Percentiles rank a stretch among this genome's conserved stretches.
Evolutionary conservation across 805 yeast genomes (phyloP).

Genomic region (Kodamaea restingae): DNA sequence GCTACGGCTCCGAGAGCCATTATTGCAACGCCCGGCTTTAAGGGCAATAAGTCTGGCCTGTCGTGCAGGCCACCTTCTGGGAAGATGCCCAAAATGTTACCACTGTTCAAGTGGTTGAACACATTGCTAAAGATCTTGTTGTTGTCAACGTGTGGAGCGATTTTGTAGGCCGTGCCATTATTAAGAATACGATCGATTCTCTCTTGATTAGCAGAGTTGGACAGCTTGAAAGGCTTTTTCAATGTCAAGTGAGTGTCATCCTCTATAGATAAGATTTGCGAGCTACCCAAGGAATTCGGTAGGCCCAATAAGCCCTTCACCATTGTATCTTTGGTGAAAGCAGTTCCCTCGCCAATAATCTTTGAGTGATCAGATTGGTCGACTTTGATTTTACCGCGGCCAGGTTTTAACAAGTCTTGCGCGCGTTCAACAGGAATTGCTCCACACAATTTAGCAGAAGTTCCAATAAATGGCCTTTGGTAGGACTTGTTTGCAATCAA

Average conservation of each 20-base stretch:
- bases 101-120: slow-evolving; percentile 32
- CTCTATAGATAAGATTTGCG: slow-evolving; percentile 26
- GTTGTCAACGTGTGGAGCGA: slow-evolving; percentile 40
- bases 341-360: slow-evolving; percentile 32
- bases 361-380: slow-evolving; percentile 15
- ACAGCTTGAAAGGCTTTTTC: slow-evolving; percentile 22
- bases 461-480: slow-evolving; percentile 29
- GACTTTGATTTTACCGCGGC: slow-evolving; percentile 27
- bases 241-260: slow-evolving; percentile 28
- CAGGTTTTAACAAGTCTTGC: slow-evolving; percentile 32
- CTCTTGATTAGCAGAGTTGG: slow-evolving; percentile 11
- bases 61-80: slow-evolving; percentile 47
- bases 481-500: slow-evolving; percentile 37
- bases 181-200: slow-evolving; percentile 15
- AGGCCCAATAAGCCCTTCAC: slow-evolving; percentile 36
- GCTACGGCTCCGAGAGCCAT: slow-evolving; percentile 43
- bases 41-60: slow-evolving; percentile 38
- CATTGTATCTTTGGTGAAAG: slow-evolving; percentile 30
- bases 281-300: slow-evolving; percentile 32
- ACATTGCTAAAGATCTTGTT: slow-evolving; percentile 33
- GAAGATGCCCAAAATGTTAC: slow-evolving; percentile 36
- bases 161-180: slow-evolving; percentile 29
- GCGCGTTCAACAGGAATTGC: slow-evolving; percentile 43
- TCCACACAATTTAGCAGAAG: slow-evolving; percentile 27
- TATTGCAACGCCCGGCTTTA: slow-evolving; percentile 43